Evolutionary conservation across 768 basidiomycete species (phyloP).

Genomic region (Favolaschia claudopus): DNA sequence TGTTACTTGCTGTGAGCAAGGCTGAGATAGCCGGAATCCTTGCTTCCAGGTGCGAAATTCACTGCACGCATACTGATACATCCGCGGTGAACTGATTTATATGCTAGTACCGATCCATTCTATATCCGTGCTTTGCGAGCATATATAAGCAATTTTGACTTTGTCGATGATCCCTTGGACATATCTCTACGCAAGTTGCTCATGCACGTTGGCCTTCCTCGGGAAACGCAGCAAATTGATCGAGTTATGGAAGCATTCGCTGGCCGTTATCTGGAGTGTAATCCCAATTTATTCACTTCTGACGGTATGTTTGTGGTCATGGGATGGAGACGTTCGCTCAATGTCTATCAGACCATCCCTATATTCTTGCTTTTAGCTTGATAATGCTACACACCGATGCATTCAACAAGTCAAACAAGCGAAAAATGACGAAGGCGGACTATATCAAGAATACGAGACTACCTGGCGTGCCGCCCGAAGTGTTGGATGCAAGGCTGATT

Average conservation of each 20-base stretch:
- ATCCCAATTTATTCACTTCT: constrained; percentile 79
- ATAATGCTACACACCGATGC: constrained; percentile 99
- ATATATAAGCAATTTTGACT: constrained; percentile 83
- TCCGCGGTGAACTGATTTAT: too few relatives aligned
- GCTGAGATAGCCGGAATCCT: constrained; percentile 82
- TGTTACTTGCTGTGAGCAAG: constrained; percentile 71
- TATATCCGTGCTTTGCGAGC: constrained; percentile 70
- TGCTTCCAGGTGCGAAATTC: constrained; percentile 78
- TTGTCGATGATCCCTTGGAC: constrained; percentile 84
- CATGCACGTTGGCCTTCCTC: constrained; percentile 90
- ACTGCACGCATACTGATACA: too few relatives aligned
- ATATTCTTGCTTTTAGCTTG: constrained; percentile 95
- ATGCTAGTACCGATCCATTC: constrained; percentile 76
- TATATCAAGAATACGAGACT: constrained; percentile 93
- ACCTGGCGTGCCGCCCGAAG: constrained; percentile 81
- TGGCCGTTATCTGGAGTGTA: constrained; percentile 80
- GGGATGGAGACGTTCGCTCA: background rate
- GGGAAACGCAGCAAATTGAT: constrained; percentile 98
- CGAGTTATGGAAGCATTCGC: constrained; percentile 97
- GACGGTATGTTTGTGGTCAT: constrained; percentile 60
- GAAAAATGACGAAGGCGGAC: constrained; percentile 95
- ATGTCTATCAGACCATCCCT: constrained; percentile 77
- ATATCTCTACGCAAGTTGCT: constrained; percentile 89
- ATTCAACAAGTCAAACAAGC: constrained; percentile 97
- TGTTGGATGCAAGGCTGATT: constrained; percentile 76